phyloP scores from a whole-genome alignment of 1,284 basidiomycete genomes.

The Neonothopanus nambi region DNA sequence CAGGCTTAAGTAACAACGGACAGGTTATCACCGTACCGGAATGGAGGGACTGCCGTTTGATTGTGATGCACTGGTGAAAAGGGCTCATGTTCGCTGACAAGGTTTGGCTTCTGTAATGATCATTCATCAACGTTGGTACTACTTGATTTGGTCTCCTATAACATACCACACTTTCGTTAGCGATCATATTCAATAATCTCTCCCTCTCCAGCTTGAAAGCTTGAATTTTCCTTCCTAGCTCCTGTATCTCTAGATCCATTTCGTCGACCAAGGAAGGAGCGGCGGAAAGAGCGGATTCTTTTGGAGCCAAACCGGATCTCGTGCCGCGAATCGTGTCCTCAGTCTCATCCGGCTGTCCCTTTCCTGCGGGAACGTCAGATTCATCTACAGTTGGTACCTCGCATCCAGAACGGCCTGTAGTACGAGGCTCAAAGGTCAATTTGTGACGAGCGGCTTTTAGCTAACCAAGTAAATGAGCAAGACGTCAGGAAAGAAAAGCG shows the following conservation, averaged over 20 bases:
- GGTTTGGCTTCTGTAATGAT: no score
- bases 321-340: neutral
- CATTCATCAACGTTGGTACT: neutral
- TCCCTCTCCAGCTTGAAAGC: slow-evolving; percentile 25
- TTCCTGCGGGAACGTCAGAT: neutral
- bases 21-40: neutral
- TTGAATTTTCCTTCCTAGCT: slow-evolving; percentile 24
- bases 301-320: no score
- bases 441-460: neutral
- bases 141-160: neutral
- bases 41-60: neutral
- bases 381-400: neutral
- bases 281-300: neutral
- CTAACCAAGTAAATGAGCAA: neutral
- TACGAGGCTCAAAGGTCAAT: neutral
- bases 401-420: neutral
- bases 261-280: slow-evolving; percentile 2
- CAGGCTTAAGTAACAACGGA: neutral
- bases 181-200: slow-evolving; percentile 12
- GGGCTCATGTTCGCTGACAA: neutral
- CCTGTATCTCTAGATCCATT: slow-evolving; percentile 24
- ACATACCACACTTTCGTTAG: neutral
- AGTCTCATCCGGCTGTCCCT: neutral
- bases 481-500: slow-evolving; percentile 14
- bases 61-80: neutral